These are phyloP conservation scores for Colletotrichum musae DNA, from an alignment of 2,329 filamentous ascomycete species.

Conservation along the genomic window DNA sequence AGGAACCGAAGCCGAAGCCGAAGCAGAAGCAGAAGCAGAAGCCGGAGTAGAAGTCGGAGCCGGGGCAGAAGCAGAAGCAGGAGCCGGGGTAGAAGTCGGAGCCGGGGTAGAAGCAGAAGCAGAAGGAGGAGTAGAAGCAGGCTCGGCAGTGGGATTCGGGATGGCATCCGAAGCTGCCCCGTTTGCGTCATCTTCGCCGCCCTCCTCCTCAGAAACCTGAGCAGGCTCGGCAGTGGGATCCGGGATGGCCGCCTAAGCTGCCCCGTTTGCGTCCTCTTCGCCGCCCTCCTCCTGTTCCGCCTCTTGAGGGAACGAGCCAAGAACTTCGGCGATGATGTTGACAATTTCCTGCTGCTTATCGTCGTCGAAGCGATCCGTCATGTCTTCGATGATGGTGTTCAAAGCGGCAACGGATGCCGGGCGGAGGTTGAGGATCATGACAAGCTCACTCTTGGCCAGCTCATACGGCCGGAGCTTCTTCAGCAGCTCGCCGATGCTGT, in stretches of 20 bases:
- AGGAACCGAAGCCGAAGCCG: too few relatives aligned
- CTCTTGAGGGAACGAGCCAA: constrained; percentile 64
- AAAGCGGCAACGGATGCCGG: constrained; percentile 70
- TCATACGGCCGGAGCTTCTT: constrained; percentile 69
- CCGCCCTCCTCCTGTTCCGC: constrained; percentile 49
- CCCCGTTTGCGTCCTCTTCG: constrained; percentile 56
- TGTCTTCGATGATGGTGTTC: constrained; percentile 76
- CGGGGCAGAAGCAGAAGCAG: neutral
- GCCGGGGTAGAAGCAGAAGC: constrained; percentile 2
- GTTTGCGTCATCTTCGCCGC: constrained; percentile 53
- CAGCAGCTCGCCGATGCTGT: constrained; percentile 68
- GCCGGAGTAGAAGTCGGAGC: neutral
- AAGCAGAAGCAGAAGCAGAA: neutral
- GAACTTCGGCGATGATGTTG: constrained; percentile 67
- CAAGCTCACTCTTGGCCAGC: constrained; percentile 76
- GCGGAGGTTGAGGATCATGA: constrained; percentile 78
- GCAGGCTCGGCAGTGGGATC: constrained; percentile 7
- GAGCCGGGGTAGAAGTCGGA: neutral
- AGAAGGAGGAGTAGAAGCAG: constrained; percentile 16
- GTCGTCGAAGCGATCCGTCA: constrained; percentile 71
- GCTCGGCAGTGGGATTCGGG: constrained; percentile 7
- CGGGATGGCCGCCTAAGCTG: constrained; percentile 41
- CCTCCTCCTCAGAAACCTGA: constrained; percentile 34
- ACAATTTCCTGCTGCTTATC: constrained; percentile 73
- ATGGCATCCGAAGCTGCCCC: constrained; percentile 48